phyloP scores from a whole-genome alignment of 2,329 filamentous ascomycete species.

The Neophaeococcomyces aloes region DNA sequence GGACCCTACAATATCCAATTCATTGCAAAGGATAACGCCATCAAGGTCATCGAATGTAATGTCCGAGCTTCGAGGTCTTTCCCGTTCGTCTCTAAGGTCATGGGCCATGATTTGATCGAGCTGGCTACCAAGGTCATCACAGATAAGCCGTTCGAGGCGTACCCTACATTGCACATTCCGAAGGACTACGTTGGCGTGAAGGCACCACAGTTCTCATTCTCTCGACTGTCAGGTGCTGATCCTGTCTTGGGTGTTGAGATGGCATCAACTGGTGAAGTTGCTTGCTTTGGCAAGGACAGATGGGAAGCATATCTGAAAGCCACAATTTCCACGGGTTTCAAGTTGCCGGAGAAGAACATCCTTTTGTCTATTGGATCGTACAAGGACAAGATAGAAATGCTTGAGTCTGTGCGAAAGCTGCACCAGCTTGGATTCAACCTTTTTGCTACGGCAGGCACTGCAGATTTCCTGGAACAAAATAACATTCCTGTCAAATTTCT shows the following conservation, averaged over 20 bases:
- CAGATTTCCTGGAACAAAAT: slow-evolving; percentile 91
- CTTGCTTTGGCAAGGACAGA: slow-evolving; percentile 89
- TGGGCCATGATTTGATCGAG: slow-evolving; percentile 94
- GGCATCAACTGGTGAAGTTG: slow-evolving; percentile 97
- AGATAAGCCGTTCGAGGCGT: slow-evolving; percentile 67
- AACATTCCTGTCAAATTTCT: slow-evolving; percentile 86
- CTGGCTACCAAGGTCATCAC: slow-evolving; percentile 98
- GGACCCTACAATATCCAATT: slow-evolving; percentile 99
- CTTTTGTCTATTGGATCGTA: slow-evolving; percentile 90
- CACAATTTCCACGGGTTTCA: slow-evolving; percentile 90
- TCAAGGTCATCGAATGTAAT: slow-evolving; percentile 99
- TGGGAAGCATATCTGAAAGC: slow-evolving; percentile 98
- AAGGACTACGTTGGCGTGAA: slow-evolving; percentile 88
- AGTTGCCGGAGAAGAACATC: slow-evolving; percentile 89
- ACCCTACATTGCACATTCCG: slow-evolving; percentile 65
- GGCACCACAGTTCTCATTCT: slow-evolving; percentile 98
- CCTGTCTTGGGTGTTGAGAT: slow-evolving; percentile 97
- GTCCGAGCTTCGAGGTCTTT: slow-evolving; percentile 92
- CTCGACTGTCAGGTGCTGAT: slow-evolving; percentile 86
- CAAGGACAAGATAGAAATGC: slow-evolving; percentile 97
- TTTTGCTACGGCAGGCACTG: slow-evolving; percentile 91
- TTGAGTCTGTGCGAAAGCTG: slow-evolving; percentile 81
- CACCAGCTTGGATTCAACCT: slow-evolving; percentile 88
- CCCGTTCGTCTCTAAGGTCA: slow-evolving; percentile 97
- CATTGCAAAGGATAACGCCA: slow-evolving; percentile 98